Percentiles rank a stretch among this genome's conserved stretches.
Conservation (phyloP, 768 basidiomycete genomes). For the Leccinum barrowsii region DNA sequence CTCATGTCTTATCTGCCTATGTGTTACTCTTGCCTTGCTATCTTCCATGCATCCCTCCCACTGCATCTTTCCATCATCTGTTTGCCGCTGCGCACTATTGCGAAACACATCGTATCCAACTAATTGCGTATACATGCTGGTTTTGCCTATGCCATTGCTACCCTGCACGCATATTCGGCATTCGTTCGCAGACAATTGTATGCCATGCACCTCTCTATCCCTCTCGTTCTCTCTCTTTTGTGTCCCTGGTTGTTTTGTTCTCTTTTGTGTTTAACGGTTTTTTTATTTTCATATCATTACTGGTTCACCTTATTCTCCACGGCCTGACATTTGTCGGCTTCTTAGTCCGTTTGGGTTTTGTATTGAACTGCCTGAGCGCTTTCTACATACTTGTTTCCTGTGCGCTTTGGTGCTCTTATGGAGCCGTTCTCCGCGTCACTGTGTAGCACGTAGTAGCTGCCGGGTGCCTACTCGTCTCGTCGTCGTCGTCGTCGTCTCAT, state of each 20-base stretch:
- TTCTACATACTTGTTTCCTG: slow-evolving; percentile 27
- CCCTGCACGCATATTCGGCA: slow-evolving; percentile 19
- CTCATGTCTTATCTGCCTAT: slow-evolving; percentile 34
- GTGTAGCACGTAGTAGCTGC: slow-evolving; percentile 33
- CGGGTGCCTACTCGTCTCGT: slow-evolving; percentile 30
- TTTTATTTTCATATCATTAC: slow-evolving; percentile 31
- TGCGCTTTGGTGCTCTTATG: slow-evolving; percentile 27
- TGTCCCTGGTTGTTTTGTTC: slow-evolving; percentile 25
- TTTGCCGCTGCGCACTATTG: slow-evolving; percentile 31
- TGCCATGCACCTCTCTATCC: slow-evolving; percentile 15
- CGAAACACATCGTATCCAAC: slow-evolving; percentile 35
- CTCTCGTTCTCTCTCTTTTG: not conserved
- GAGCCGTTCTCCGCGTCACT: slow-evolving; percentile 31
- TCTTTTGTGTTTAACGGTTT: slow-evolving; percentile 18
- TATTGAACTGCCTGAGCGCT: slow-evolving; percentile 25
- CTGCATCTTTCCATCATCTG: slow-evolving; percentile 19
- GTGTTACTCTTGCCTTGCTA: slow-evolving; percentile 37
- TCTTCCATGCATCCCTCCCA: slow-evolving; percentile 33
- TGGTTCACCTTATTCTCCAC: slow-evolving; percentile 27
- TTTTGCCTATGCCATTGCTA: slow-evolving; percentile 28
- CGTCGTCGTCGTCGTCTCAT: slow-evolving; percentile 12
- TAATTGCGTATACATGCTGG: slow-evolving; percentile 33
- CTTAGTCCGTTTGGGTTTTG: slow-evolving; percentile 24
- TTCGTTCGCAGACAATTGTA: slow-evolving; percentile 24
- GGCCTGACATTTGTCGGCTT: slow-evolving; percentile 25